Evolutionary conservation across 179 eudicot species (phyloP).

Genomic region (Silene coronaria): DNA sequence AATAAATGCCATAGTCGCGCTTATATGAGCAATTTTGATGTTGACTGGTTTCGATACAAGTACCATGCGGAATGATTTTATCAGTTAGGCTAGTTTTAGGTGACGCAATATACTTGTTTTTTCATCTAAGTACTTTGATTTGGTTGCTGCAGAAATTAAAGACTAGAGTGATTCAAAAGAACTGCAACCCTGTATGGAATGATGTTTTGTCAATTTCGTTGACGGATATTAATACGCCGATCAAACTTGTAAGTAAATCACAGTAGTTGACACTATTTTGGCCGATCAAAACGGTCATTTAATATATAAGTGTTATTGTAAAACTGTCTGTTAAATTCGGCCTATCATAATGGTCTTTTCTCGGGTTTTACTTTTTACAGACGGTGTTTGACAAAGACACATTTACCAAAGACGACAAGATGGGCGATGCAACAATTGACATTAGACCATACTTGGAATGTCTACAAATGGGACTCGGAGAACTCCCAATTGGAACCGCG

Average conservation of each 20-base stretch:
- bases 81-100: too few species aligned
- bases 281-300: not conserved
- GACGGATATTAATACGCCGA: slow-evolving; percentile 17
- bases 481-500: slow-evolving; percentile 41
- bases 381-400: slow-evolving; percentile 19
- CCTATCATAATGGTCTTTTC: too few species aligned
- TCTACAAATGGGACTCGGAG: slow-evolving; percentile 34
- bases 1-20: too few species aligned
- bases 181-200: slow-evolving; percentile 25
- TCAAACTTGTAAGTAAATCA: slow-evolving; percentile 16
- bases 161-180: slow-evolving; percentile 24
- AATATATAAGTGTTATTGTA: not conserved
- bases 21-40: too few species aligned
- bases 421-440: slow-evolving; percentile 38
- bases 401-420: slow-evolving; percentile 14
- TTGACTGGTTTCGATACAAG: too few species aligned
- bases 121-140: not conserved
- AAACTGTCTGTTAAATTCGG: not conserved
- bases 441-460: slow-evolving; percentile 36
- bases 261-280: not conserved
- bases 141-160: slow-evolving; percentile 19
- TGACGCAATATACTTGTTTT: not conserved
- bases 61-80: too few species aligned
- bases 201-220: slow-evolving; percentile 22
- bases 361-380: not conserved